Conservation (phyloP, 306 rosid genomes). For the Pyrus bretschneideri region DNA sequence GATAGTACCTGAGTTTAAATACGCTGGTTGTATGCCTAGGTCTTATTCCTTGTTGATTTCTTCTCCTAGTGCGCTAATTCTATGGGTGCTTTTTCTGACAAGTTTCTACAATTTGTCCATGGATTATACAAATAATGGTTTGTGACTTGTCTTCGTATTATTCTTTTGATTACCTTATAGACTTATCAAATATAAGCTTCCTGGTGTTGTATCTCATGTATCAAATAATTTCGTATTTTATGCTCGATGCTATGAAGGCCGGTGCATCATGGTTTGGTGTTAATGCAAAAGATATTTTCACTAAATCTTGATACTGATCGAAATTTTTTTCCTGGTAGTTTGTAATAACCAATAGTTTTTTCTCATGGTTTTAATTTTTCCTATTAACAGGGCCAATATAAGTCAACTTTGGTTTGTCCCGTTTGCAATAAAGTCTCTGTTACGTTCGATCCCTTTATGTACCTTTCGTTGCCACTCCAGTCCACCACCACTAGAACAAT, state of each 20-base stretch:
- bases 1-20: neutral
- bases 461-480: conserved; percentile 94
- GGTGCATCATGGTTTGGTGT: neutral
- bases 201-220: neutral
- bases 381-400: conserved; percentile 82
- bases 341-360: neutral
- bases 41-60: neutral
- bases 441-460: conserved; percentile 98
- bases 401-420: conserved; percentile 97
- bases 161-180: neutral
- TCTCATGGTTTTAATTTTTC: conserved; percentile 5
- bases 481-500: conserved; percentile 61
- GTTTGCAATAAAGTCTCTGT: conserved; percentile 95
- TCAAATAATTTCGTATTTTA: neutral
- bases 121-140: neutral
- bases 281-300: neutral
- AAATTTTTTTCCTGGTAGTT: neutral
- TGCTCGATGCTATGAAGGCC: neutral
- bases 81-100: neutral
- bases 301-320: neutral
- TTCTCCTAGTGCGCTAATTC: neutral
- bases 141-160: neutral
- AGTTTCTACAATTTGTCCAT: neutral
- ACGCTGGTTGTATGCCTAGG: neutral
- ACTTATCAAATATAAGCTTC: neutral